phyloP scores from a whole-genome alignment of 805 yeast genomes.

The Kluyveromyces lactis region DNA sequence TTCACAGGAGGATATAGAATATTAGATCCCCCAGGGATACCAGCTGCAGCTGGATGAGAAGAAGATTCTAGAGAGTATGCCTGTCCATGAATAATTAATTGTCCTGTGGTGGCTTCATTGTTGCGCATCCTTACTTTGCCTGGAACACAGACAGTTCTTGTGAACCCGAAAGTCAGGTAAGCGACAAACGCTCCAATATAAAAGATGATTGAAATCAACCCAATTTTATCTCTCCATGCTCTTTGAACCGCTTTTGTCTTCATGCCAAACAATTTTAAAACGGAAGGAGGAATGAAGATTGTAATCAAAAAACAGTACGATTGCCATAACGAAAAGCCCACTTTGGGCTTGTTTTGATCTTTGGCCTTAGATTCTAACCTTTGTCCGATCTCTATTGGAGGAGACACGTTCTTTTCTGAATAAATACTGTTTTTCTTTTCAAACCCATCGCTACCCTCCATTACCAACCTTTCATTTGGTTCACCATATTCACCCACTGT shows the following conservation, averaged over 20 bases:
- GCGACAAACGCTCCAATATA: conserved; percentile 73
- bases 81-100: conserved; percentile 72
- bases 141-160: conserved; percentile 65
- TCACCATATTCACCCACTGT: neutral
- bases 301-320: conserved; percentile 73
- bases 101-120: conserved; percentile 50
- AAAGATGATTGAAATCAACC: conserved; percentile 65
- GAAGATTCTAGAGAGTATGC: conserved; percentile 66
- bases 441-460: neutral
- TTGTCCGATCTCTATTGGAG: neutral
- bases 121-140: conserved; percentile 43
- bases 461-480: neutral
- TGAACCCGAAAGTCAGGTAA: conserved; percentile 83
- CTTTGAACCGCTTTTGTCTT: conserved; percentile 71
- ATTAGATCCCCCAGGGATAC: conserved; percentile 61
- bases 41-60: conserved; percentile 75
- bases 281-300: conserved; percentile 84
- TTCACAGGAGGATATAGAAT: conserved; percentile 74
- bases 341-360: neutral
- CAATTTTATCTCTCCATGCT: conserved; percentile 97
- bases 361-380: neutral
- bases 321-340: conserved; percentile 52
- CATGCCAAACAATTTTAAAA: conserved; percentile 68
- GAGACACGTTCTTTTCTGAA: neutral
- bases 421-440: neutral